Conservation (phyloP, 2,329 filamentous ascomycete species). For the Geosmithia morbida region DNA sequence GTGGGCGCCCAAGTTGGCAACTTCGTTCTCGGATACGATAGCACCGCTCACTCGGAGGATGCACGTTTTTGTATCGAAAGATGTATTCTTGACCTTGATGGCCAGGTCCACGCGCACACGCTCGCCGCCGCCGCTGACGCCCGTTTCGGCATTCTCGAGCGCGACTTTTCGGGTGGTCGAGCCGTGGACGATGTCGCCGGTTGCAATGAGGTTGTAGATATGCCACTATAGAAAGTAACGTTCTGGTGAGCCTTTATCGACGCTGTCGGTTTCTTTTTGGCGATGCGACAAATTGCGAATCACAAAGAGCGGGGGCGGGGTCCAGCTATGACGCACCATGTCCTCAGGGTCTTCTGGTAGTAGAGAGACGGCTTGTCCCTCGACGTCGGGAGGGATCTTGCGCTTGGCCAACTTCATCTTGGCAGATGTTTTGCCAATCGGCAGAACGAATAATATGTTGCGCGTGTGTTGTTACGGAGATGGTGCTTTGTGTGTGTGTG, state of each 20-base stretch:
- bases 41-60: slow-evolving; percentile 41
- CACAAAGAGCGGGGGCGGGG: not conserved
- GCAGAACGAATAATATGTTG: not conserved
- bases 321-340: slow-evolving; percentile 20
- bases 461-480: slow-evolving; percentile 4
- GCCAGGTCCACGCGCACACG: slow-evolving; percentile 44
- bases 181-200: slow-evolving; percentile 37
- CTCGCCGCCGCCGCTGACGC: slow-evolving; percentile 13
- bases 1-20: slow-evolving; percentile 38
- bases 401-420: slow-evolving; percentile 25
- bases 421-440: no score
- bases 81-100: slow-evolving; percentile 40
- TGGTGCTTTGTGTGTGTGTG: slow-evolving; percentile 1
- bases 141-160: slow-evolving; percentile 8
- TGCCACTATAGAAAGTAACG: slow-evolving; percentile 31
- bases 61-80: slow-evolving; percentile 41
- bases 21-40: slow-evolving; percentile 36
- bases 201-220: slow-evolving; percentile 43
- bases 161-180: slow-evolving; percentile 42
- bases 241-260: not conserved
- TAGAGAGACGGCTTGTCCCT: slow-evolving; percentile 25
- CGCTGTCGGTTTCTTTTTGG: not conserved
- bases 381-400: slow-evolving; percentile 19
- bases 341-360: slow-evolving; percentile 30
- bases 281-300: slow-evolving; percentile 4